These are phyloP conservation scores for Arabis hirsuta DNA, from an alignment of 345 rosid species.

Conservation along the genomic window DNA sequence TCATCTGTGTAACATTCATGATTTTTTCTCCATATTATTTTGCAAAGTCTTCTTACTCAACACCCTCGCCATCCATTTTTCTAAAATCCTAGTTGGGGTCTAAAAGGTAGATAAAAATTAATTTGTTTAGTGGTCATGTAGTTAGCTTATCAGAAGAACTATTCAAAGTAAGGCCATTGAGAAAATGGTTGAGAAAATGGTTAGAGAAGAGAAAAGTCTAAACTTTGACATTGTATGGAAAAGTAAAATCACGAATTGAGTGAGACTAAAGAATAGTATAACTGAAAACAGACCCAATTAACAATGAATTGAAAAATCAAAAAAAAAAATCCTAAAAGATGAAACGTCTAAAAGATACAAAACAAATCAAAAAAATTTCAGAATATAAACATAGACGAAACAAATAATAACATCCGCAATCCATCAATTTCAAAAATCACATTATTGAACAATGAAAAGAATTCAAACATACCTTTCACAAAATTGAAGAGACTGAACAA, in stretches of 20 bases:
- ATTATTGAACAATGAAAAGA: background rate
- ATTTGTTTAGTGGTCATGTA: too few relatives aligned
- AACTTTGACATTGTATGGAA: background rate
- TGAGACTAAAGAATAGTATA: too few relatives aligned
- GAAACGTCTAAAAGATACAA: background rate
- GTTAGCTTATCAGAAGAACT: background rate
- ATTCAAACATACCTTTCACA: too few relatives aligned
- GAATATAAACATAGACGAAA: background rate
- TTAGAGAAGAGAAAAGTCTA: background rate
- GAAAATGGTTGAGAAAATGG: background rate
- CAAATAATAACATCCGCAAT: background rate
- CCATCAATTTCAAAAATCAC: background rate
- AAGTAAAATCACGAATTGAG: background rate
- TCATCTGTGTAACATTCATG: too few relatives aligned
- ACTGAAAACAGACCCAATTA: background rate
- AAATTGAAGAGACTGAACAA: too few relatives aligned
- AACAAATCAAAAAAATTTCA: background rate
- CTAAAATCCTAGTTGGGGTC: too few relatives aligned
- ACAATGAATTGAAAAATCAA: background rate
- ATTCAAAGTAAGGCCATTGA: background rate
- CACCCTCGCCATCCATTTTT: too few relatives aligned
- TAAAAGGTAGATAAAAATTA: too few relatives aligned
- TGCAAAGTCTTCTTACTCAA: too few relatives aligned
- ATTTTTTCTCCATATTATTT: too few relatives aligned
- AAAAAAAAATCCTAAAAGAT: conserved; percentile 3